These are phyloP conservation scores for Physcomitrellopsis africana DNA, from an alignment of 225 moss, liverwort and hornwort species.

Conservation along the genomic window DNA sequence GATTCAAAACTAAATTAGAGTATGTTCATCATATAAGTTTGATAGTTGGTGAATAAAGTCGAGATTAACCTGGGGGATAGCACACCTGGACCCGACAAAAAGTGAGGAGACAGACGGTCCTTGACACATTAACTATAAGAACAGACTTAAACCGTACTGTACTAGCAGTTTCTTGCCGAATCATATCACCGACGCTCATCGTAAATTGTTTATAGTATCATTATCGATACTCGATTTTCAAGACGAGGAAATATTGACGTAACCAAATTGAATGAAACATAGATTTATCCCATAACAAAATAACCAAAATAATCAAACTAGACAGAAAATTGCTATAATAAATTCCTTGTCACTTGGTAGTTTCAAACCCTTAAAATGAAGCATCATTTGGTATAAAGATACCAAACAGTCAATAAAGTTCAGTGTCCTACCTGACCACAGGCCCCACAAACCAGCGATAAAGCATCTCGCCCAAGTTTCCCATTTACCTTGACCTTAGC, in stretches of 20 bases:
- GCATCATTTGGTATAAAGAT: slow-evolving; percentile 30
- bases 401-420: slow-evolving; percentile 39
- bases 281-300: slow-evolving; percentile 5
- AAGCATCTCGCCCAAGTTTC: slow-evolving; percentile 91
- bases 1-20: background rate
- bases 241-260: too few relatives aligned
- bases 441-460: slow-evolving; percentile 96
- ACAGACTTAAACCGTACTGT: background rate
- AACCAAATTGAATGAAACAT: background rate
- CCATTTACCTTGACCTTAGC: slow-evolving; percentile 84
- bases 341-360: background rate
- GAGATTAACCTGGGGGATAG: slow-evolving; percentile 31
- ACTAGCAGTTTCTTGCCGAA: slow-evolving; percentile 8
- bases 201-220: background rate
- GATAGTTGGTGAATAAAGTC: background rate
- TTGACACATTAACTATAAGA: slow-evolving; percentile 7
- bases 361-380: slow-evolving; percentile 19
- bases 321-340: background rate
- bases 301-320: slow-evolving; percentile 19
- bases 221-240: too few relatives aligned
- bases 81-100: background rate
- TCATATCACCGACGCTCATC: background rate
- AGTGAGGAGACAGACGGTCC: background rate
- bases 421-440: slow-evolving; percentile 91
- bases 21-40: background rate